phyloP scores from a whole-genome alignment of 805 yeast genomes.

The Ogataea populi-albae region DNA sequence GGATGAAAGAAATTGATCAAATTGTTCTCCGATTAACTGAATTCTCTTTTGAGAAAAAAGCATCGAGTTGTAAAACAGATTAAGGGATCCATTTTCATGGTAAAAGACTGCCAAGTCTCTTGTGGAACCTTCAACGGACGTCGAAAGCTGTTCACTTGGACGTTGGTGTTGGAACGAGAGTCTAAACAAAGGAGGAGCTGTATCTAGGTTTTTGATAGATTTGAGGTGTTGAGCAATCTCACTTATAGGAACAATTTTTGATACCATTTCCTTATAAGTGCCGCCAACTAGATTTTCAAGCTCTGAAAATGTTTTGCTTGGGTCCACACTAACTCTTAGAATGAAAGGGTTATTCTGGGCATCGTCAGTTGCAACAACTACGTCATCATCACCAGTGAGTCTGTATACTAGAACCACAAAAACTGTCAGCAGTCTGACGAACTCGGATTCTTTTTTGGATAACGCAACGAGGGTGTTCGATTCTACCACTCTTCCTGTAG shows the following conservation, averaged over 20 bases:
- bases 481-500: constrained; percentile 64
- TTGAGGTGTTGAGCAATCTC: constrained; percentile 55
- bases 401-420: constrained; percentile 72
- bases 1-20: constrained; percentile 47
- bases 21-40: constrained; percentile 68
- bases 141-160: constrained; percentile 40
- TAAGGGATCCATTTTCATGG: constrained; percentile 34
- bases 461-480: constrained; percentile 43
- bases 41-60: constrained; percentile 72
- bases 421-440: constrained; percentile 57
- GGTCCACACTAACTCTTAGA: constrained; percentile 58
- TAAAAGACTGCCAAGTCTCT: constrained; percentile 62
- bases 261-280: constrained; percentile 35
- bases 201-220: constrained; percentile 46
- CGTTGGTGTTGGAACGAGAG: constrained; percentile 51
- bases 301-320: constrained; percentile 51
- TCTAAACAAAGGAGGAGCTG: constrained; percentile 62
- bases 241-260: constrained; percentile 46
- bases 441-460: constrained; percentile 29
- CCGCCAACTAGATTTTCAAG: constrained; percentile 45
- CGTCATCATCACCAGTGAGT: constrained; percentile 91
- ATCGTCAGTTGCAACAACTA: constrained; percentile 74
- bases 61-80: constrained; percentile 69
- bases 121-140: constrained; percentile 50
- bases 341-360: constrained; percentile 49